phyloP scores from a whole-genome alignment of 2,329 filamentous ascomycete genomes.

The Scortechinia acanthostroma region DNA sequence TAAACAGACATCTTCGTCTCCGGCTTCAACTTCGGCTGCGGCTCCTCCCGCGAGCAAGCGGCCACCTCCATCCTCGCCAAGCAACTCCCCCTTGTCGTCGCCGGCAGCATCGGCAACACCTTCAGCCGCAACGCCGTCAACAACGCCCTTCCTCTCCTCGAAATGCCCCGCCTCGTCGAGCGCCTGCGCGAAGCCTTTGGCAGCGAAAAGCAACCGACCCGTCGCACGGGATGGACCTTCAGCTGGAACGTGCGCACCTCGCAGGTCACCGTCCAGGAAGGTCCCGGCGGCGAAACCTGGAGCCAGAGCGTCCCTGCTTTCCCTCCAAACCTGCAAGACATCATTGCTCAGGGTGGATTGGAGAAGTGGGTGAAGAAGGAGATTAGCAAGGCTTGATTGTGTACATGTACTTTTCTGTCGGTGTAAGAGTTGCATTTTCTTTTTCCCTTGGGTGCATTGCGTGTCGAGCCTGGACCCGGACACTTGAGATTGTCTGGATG shows the following conservation, averaged over 20 bases:
- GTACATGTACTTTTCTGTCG: no score
- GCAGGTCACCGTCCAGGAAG: conserved; percentile 66
- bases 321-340: conserved; percentile 79
- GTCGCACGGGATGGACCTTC: conserved; percentile 76
- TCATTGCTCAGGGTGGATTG: conserved; percentile 70
- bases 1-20: conserved; percentile 84
- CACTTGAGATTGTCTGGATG: no score
- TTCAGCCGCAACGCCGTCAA: conserved; percentile 75
- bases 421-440: no score
- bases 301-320: conserved; percentile 76
- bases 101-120: conserved; percentile 78
- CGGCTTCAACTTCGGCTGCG: conserved; percentile 85
- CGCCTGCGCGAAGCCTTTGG: conserved; percentile 57
- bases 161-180: conserved; percentile 61
- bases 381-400: no score
- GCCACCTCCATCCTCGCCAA: conserved; percentile 81
- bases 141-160: conserved; percentile 68
- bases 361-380: conserved; percentile 77
- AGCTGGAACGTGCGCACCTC: conserved; percentile 73
- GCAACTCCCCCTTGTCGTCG: conserved; percentile 72
- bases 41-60: conserved; percentile 75
- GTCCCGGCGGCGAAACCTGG: conserved; percentile 61
- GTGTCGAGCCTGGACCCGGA: no score
- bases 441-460: no score
- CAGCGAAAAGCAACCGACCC: conserved; percentile 48